Conservation (phyloP, 352 stramenopile genomes). For the Plasmopara halstedii region DNA sequence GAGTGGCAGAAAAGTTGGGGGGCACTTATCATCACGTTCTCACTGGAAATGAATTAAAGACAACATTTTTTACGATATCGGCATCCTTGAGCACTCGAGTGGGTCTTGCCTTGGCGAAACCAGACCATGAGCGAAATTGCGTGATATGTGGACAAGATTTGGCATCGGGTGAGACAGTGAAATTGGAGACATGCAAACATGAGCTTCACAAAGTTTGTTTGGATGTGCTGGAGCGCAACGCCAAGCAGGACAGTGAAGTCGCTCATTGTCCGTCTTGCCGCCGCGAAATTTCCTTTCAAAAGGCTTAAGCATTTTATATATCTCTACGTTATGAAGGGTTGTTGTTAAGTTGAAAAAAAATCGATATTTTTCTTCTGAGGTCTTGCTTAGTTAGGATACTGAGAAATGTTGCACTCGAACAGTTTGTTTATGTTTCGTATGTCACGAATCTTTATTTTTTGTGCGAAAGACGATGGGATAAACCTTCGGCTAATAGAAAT, state of each 20-base stretch:
- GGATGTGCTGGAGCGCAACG: conserved; percentile 27
- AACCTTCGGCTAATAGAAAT: no score
- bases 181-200: conserved; percentile 36
- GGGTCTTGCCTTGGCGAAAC: conserved; percentile 51
- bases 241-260: conserved; percentile 15
- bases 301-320: no score
- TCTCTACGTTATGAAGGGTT: no score
- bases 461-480: no score
- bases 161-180: conserved; percentile 34
- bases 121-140: conserved; percentile 46
- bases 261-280: conserved; percentile 27
- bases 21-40: conserved; percentile 57
- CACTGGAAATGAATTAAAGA: conserved; percentile 56
- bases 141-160: conserved; percentile 60
- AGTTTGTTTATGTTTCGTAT: no score
- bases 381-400: no score
- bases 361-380: no score
- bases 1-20: conserved; percentile 43
- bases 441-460: no score
- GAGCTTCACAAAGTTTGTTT: conserved; percentile 44
- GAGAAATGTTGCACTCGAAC: no score
- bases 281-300: conserved; percentile 4
- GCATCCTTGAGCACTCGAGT: conserved; percentile 53
- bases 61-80: conserved; percentile 70
- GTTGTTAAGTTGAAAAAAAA: no score